phyloP scores from a whole-genome alignment of 2,329 filamentous ascomycete species.

The Akanthomyces lecanii region DNA sequence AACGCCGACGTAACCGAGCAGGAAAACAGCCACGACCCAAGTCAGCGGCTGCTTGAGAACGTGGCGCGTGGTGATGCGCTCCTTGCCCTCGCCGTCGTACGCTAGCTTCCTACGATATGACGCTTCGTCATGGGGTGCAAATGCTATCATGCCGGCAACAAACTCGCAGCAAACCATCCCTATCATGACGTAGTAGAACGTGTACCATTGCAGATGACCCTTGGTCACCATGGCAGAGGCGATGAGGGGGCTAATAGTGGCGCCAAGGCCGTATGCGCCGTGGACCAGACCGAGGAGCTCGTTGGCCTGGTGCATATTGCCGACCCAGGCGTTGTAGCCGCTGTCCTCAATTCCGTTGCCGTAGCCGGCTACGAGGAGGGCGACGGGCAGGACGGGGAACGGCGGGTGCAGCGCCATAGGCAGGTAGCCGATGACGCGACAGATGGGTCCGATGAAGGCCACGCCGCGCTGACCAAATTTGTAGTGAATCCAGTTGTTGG shows the following conservation, averaged over 20 bases:
- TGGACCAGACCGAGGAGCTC: slow-evolving; percentile 71
- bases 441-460: slow-evolving; percentile 58
- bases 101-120: slow-evolving; percentile 45
- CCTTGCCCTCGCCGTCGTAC: slow-evolving; percentile 27
- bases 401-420: slow-evolving; percentile 64
- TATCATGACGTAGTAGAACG: slow-evolving; percentile 73
- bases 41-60: slow-evolving; percentile 53
- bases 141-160: slow-evolving; percentile 46
- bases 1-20: slow-evolving; percentile 73
- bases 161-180: slow-evolving; percentile 55
- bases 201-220: slow-evolving; percentile 60
- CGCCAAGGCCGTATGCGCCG: slow-evolving; percentile 68
- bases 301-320: slow-evolving; percentile 69
- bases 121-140: slow-evolving; percentile 59
- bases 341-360: slow-evolving; percentile 66
- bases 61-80: slow-evolving; percentile 42
- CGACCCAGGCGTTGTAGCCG: slow-evolving; percentile 58
- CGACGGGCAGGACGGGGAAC: slow-evolving; percentile 61
- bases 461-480: slow-evolving; percentile 66
- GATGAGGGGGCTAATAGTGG: slow-evolving; percentile 63
- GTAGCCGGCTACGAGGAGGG: slow-evolving; percentile 63
- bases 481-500: slow-evolving; percentile 63
- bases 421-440: slow-evolving; percentile 62
- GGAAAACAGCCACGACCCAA: slow-evolving; percentile 70
- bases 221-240: slow-evolving; percentile 70